These are phyloP conservation scores for Saccharomyces mikatae DNA, from an alignment of 805 yeast species.

Conservation along the genomic window DNA sequence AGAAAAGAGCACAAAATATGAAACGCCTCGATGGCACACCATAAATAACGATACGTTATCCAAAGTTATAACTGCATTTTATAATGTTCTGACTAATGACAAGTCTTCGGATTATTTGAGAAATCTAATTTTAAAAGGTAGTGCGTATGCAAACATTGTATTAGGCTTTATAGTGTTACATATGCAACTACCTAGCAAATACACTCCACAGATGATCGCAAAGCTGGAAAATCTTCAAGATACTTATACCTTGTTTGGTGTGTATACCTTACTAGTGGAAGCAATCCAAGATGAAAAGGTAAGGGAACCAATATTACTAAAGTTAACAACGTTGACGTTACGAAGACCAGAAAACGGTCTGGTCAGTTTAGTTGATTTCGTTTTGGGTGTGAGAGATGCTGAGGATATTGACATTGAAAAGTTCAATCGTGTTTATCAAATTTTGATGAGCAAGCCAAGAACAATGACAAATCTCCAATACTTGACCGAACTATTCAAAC, in stretches of 20 bases:
- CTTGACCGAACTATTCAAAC: conserved; percentile 51
- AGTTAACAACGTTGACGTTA: conserved; percentile 48
- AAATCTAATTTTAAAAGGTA: conserved; percentile 48
- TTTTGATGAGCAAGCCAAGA: conserved; percentile 58
- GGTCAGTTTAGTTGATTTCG: conserved; percentile 61
- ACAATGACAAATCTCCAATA: conserved; percentile 41
- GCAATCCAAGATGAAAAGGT: conserved; percentile 42
- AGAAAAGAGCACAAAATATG: conserved; percentile 16
- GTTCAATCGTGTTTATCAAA: conserved; percentile 56
- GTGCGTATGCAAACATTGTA: conserved; percentile 56
- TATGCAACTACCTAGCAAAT: neutral
- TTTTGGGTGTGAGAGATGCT: conserved; percentile 66
- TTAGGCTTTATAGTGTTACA: conserved; percentile 39
- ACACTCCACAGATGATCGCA: conserved; percentile 10
- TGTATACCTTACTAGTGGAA: conserved; percentile 51
- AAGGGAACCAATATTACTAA: conserved; percentile 38
- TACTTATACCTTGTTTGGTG: conserved; percentile 58
- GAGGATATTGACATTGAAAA: conserved; percentile 56
- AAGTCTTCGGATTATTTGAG: conserved; percentile 20
- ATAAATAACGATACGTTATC: conserved; percentile 7
- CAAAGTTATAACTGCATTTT: conserved; percentile 16
- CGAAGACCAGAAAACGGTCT: conserved; percentile 62
- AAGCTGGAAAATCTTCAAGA: conserved; percentile 41
- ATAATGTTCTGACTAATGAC: conserved; percentile 11
- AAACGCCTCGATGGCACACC: conserved; percentile 14